Percentiles rank a stretch among this genome's conserved stretches.
Conservation (phyloP, 257 asterid genomes). For the Solanum bulbocastanum region DNA sequence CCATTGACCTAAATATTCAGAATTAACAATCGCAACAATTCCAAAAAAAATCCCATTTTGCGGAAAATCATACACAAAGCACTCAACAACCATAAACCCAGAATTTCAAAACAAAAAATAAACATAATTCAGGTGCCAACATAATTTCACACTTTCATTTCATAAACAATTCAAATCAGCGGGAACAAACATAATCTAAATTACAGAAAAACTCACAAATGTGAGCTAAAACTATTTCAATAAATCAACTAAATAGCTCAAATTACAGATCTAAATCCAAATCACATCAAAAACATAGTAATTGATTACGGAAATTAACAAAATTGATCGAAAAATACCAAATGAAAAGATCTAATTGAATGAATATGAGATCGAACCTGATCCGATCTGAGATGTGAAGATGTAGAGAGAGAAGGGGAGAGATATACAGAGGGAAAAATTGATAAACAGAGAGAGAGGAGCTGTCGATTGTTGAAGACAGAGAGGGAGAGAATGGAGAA, state of each 20-base stretch:
- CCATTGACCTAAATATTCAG: neutral
- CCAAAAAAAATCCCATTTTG: neutral
- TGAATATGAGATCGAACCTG: neutral
- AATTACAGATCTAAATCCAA: neutral
- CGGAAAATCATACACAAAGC: neutral
- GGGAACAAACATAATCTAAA: neutral
- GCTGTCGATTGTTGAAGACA: constrained; percentile 3
- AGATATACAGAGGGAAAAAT: neutral
- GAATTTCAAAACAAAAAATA: neutral
- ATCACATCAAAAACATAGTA: neutral
- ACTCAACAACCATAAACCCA: neutral
- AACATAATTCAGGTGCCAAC: neutral
- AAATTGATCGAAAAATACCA: neutral
- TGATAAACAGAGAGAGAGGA: neutral
- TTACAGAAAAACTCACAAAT: neutral
- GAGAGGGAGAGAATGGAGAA: neutral
- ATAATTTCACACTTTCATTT: neutral
- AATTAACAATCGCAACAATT: neutral
- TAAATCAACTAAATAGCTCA: neutral
- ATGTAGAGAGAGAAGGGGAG: neutral
- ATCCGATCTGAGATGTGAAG: neutral
- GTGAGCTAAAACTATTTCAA: neutral
- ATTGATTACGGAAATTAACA: neutral
- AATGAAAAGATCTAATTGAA: neutral
- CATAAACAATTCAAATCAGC: neutral